Evolutionary conservation across 2,329 filamentous ascomycete species (phyloP).

Genomic region (Aspergillus nomiae): DNA sequence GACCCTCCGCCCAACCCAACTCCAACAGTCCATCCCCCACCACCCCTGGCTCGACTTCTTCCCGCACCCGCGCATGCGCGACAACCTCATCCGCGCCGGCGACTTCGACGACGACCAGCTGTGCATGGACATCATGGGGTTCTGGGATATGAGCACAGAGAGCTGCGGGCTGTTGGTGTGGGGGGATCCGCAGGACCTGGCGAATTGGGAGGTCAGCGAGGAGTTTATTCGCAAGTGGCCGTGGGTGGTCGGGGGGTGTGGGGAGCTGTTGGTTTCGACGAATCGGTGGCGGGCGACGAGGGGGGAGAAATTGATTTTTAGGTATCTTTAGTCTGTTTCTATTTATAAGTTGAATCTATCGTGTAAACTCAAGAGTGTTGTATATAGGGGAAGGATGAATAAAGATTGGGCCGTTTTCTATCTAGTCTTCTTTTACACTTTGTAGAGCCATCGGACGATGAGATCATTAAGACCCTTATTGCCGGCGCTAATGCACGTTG

Average conservation of each 20-base stretch:
- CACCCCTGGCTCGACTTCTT: slow-evolving; percentile 45
- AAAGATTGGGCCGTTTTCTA: no score
- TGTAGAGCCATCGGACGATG: background rate
- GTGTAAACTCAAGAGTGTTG: no score
- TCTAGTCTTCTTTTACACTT: no score
- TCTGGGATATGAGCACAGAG: slow-evolving; percentile 25
- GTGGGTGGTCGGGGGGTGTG: slow-evolving; percentile 32
- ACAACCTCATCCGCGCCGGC: slow-evolving; percentile 41
- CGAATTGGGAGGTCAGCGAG: slow-evolving; percentile 52
- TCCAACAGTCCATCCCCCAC: slow-evolving; percentile 42
- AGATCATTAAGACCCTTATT: slow-evolving; percentile 4
- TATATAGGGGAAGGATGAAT: no score
- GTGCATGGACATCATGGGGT: slow-evolving; percentile 43
- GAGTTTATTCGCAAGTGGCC: slow-evolving; percentile 51
- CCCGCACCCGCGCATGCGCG: slow-evolving; percentile 39
- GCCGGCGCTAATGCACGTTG: slow-evolving; percentile 19
- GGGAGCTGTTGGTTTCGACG: slow-evolving; percentile 28
- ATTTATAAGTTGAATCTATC: no score
- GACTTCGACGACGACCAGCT: slow-evolving; percentile 39
- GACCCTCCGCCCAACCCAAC: slow-evolving; percentile 38
- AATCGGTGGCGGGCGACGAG: slow-evolving; percentile 28
- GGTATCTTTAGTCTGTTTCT: slow-evolving; percentile 4
- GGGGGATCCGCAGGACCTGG: slow-evolving; percentile 50
- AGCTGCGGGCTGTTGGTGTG: slow-evolving; percentile 49
- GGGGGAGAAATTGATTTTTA: slow-evolving; percentile 15